phyloP scores from a whole-genome alignment of 2,329 filamentous ascomycete genomes.

The Fusarium xylarioides region DNA sequence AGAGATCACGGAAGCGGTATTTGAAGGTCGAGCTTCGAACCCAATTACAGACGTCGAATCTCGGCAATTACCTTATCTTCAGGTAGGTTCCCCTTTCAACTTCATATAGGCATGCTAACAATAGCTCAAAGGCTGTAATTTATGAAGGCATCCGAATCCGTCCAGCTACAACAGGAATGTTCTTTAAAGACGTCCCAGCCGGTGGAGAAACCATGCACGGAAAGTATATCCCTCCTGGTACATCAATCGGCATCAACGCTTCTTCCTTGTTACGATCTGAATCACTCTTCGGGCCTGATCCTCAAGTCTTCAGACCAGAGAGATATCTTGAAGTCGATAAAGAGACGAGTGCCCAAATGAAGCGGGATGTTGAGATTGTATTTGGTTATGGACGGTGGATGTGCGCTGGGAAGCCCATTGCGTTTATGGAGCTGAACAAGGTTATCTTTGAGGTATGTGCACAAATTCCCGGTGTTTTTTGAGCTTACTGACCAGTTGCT shows the following conservation, averaged over 20 bases:
- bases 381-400: constrained; percentile 3
- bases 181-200: neutral
- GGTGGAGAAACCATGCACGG: neutral
- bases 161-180: neutral
- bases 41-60: neutral
- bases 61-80: neutral
- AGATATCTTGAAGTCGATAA: neutral
- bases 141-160: neutral
- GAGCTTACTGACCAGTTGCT: fast-evolving
- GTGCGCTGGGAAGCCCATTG: neutral
- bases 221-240: neutral
- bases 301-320: neutral
- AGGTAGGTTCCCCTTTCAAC: fast-evolving
- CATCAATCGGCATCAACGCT: neutral
- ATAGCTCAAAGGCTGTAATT: neutral
- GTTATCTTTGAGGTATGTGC: neutral
- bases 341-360: neutral
- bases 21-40: neutral
- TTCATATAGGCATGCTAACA: fast-evolving
- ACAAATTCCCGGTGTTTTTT: fast-evolving
- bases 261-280: neutral
- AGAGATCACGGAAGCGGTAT: neutral
- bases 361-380: neutral
- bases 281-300: neutral
- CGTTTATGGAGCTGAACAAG: neutral